Percentiles rank a stretch among this genome's conserved stretches.
Conservation (phyloP, 257 asterid species). For the Solanum sejunctum region DNA sequence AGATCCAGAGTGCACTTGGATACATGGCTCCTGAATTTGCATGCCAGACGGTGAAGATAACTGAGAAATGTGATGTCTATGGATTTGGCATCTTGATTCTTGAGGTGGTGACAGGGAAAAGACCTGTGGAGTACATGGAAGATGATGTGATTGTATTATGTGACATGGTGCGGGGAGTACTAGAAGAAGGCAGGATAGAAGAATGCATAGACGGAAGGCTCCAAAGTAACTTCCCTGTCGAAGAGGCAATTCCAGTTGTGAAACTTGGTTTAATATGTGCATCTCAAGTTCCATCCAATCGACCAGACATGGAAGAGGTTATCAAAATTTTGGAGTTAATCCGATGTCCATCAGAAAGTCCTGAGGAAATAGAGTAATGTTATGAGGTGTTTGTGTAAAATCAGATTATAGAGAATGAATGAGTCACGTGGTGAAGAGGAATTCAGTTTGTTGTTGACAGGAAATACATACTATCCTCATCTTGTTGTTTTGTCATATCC, state of each 20-base stretch:
- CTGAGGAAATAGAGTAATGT: constrained; percentile 32
- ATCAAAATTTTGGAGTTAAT: constrained; percentile 61
- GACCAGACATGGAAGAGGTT: constrained; percentile 85
- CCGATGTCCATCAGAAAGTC: constrained; percentile 36
- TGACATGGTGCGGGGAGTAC: constrained; percentile 63
- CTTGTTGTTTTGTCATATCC: not conserved
- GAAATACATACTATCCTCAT: not conserved
- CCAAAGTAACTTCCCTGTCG: constrained; percentile 34
- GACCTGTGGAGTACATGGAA: constrained; percentile 79
- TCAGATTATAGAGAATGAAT: constrained; percentile 1
- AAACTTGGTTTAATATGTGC: constrained; percentile 76
- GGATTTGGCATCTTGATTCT: constrained; percentile 67
- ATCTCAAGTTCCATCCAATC: constrained; percentile 77
- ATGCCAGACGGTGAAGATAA: constrained; percentile 69
- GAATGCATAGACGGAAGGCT: constrained; percentile 53
- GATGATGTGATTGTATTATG: constrained; percentile 74
- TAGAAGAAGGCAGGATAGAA: constrained; percentile 62
- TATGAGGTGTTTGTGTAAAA: not conserved
- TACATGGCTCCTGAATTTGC: constrained; percentile 88
- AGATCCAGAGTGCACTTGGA: constrained; percentile 81
- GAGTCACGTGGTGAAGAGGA: constrained; percentile 24
- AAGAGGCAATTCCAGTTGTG: constrained; percentile 65
- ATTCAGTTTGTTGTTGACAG: constrained; percentile 24
- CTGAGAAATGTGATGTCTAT: constrained; percentile 77
- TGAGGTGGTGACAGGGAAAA: constrained; percentile 61